phyloP scores from a whole-genome alignment of 345 rosid genomes.

The Angophora floribunda region DNA sequence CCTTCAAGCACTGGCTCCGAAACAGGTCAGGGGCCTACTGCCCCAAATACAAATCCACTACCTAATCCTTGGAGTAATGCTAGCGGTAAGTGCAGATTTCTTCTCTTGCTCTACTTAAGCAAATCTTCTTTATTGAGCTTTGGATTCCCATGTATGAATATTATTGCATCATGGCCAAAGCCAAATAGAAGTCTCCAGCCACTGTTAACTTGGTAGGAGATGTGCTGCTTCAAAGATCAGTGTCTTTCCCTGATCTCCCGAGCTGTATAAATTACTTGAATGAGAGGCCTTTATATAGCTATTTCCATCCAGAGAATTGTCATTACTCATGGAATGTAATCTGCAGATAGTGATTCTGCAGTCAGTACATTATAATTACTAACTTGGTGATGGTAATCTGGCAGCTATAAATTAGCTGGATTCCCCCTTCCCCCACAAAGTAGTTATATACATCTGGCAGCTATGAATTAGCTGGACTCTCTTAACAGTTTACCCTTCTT shows the following conservation, averaged over 20 bases:
- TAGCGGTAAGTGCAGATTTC: constrained; percentile 16
- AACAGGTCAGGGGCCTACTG: constrained; percentile 31
- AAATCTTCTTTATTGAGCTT: neutral
- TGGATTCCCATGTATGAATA: neutral
- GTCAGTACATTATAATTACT: neutral
- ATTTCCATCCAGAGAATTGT: neutral
- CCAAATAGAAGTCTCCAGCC: neutral
- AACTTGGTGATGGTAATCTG: neutral
- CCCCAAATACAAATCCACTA: constrained; percentile 76
- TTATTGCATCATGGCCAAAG: neutral
- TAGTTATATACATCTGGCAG: neutral
- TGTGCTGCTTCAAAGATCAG: neutral
- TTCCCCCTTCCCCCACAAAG: neutral
- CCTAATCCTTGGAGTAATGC: constrained; percentile 77
- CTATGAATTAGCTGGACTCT: neutral
- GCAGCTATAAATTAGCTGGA: neutral
- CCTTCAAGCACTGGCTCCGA: constrained; percentile 36
- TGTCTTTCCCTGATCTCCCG: neutral
- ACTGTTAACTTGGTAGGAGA: neutral
- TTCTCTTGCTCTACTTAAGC: neutral
- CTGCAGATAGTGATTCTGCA: neutral
- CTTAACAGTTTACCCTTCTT: neutral
- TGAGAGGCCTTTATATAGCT: neutral
- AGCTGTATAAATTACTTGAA: neutral
- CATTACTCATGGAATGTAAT: neutral